Evolutionary conservation across 2,329 filamentous ascomycete genomes (phyloP).

Genomic region (Pestalotiopsis sp.): DNA sequence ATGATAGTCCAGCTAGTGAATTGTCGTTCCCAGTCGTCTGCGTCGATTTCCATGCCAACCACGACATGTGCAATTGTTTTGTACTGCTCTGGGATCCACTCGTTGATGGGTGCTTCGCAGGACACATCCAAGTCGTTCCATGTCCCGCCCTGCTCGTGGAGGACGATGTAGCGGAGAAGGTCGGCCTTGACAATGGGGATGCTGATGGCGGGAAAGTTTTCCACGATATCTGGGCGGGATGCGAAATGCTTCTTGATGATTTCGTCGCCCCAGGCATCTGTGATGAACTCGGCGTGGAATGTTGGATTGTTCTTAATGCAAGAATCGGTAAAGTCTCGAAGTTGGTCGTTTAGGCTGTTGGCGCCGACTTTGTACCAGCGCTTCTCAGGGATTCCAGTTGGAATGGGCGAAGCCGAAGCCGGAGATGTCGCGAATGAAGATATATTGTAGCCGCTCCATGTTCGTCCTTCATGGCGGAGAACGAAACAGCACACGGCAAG

Average conservation of each 20-base stretch:
- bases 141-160: slow-evolving; percentile 40
- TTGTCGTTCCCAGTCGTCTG: slow-evolving; percentile 19
- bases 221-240: slow-evolving; percentile 37
- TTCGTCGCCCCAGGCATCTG: not conserved
- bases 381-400: not conserved
- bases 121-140: slow-evolving; percentile 42
- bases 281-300: slow-evolving; percentile 15
- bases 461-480: no score
- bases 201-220: slow-evolving; percentile 32
- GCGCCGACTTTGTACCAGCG: slow-evolving; percentile 9
- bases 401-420: not conserved
- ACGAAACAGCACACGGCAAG: no score
- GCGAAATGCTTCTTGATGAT: slow-evolving; percentile 24
- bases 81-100: slow-evolving; percentile 38
- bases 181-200: slow-evolving; percentile 42
- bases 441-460: no score
- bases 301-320: slow-evolving; percentile 30
- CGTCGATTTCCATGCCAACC: slow-evolving; percentile 40
- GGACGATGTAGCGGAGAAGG: slow-evolving; percentile 42
- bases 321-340: slow-evolving; percentile 7
- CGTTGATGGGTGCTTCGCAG: slow-evolving; percentile 31
- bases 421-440: no score
- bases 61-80: slow-evolving; percentile 30
- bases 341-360: slow-evolving; percentile 6
- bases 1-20: slow-evolving; percentile 34